Evolutionary conservation across 768 basidiomycete species (phyloP).

Genomic region (Russula emetica): DNA sequence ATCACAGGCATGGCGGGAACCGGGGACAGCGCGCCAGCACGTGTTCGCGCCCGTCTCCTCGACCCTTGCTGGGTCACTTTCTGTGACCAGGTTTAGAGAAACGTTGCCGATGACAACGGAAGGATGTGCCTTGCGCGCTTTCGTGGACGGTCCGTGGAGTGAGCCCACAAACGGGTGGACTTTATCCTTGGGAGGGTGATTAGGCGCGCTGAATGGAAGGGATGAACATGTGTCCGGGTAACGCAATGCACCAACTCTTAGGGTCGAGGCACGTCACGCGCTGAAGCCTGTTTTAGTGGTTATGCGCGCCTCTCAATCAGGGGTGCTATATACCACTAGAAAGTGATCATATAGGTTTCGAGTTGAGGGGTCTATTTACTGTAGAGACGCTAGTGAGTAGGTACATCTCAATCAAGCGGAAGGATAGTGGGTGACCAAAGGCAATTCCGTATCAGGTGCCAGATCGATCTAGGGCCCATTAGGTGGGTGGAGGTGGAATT

Average conservation of each 20-base stretch:
- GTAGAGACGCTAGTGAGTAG: not conserved
- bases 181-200: not conserved
- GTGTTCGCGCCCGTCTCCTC: not conserved
- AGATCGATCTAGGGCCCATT: conserved; percentile 20
- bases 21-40: not conserved
- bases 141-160: not conserved
- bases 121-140: conserved; percentile 5
- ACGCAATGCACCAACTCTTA: not conserved
- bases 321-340: not conserved
- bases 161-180: not conserved
- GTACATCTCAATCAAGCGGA: not conserved
- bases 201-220: conserved; percentile 8
- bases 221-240: not conserved
- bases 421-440: conserved; percentile 1
- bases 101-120: conserved; percentile 15
- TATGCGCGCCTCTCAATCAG: not conserved
- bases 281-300: not conserved
- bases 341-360: not conserved
- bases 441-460: conserved; percentile 13
- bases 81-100: not conserved
- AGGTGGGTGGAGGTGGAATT: conserved; percentile 2
- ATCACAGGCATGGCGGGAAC: not conserved
- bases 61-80: not conserved
- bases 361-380: not conserved
- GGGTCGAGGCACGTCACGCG: not conserved